Percentiles rank a stretch among this genome's conserved stretches.
These are phyloP conservation scores for Omphalotus guepiniiformis DNA, from an alignment of 768 basidiomycete species.

Conservation along the genomic window DNA sequence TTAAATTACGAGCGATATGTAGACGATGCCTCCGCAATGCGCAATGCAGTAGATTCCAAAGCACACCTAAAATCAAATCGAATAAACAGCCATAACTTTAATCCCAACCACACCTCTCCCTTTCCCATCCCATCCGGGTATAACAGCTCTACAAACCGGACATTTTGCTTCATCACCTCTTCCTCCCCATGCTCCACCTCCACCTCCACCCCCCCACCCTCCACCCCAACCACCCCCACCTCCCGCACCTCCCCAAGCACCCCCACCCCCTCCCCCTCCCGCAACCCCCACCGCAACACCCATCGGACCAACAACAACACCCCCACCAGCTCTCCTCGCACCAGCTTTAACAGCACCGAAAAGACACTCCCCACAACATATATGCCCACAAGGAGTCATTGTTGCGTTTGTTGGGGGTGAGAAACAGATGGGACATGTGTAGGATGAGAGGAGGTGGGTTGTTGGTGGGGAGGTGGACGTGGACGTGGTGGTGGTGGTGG, in stretches of 20 bases:
- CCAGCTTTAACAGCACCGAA: conserved; percentile 69
- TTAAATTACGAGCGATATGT: too few relatives aligned
- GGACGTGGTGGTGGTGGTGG: not conserved
- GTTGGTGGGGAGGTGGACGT: not conserved
- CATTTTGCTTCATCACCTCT: conserved; percentile 41
- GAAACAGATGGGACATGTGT: conserved; percentile 80
- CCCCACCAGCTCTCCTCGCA: conserved; percentile 42
- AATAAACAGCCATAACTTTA: too few relatives aligned
- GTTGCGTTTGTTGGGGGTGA: conserved; percentile 70
- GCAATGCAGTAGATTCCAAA: too few relatives aligned
- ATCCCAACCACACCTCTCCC: conserved; percentile 70
- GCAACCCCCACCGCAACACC: conserved; percentile 28
- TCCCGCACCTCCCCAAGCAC: too few relatives aligned
- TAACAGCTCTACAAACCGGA: conserved; percentile 65
- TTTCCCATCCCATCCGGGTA: conserved; percentile 67
- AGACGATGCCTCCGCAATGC: too few relatives aligned
- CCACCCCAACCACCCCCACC: too few relatives aligned
- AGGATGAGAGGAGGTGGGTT: conserved; percentile 42
- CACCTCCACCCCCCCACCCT: too few relatives aligned
- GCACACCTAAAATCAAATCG: too few relatives aligned
- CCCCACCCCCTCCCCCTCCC: conserved; percentile 17
- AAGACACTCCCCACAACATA: conserved; percentile 73
- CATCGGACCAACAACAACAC: conserved; percentile 55
- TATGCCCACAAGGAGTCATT: conserved; percentile 76
- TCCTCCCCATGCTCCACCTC: conserved; percentile 19